Conservation (phyloP, 805 yeast species). For the Kodamaea laetipori region DNA sequence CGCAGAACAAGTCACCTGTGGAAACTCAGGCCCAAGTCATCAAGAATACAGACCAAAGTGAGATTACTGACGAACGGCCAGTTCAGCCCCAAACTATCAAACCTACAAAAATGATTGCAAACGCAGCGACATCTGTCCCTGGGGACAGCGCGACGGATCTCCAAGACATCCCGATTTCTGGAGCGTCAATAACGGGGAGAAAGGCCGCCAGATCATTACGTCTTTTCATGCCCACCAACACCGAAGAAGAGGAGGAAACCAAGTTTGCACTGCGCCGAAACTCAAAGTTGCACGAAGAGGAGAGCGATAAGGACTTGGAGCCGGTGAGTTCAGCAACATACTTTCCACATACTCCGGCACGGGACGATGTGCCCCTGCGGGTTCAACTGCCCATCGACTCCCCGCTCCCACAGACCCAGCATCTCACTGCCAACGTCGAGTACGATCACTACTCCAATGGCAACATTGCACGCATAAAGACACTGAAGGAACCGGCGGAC, state of each 20-base stretch:
- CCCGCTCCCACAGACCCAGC: conserved; percentile 30
- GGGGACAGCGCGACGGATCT: conserved; percentile 3
- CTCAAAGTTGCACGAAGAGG: conserved; percentile 10
- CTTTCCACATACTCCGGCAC: conserved; percentile 61
- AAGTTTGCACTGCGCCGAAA: conserved; percentile 12
- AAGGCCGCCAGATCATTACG: conserved; percentile 61
- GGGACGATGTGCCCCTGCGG: conserved; percentile 12
- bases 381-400: conserved; percentile 5
- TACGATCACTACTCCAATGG: conserved; percentile 41
- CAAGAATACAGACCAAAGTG: too few relatives aligned
- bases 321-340: conserved; percentile 73
- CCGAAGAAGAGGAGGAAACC: conserved; percentile 17
- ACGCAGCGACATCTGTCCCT: too few relatives aligned
- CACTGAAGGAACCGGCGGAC: conserved; percentile 8
- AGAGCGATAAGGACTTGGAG: conserved; percentile 29
- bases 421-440: conserved; percentile 52
- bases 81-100: too few relatives aligned
- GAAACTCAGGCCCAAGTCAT: too few relatives aligned
- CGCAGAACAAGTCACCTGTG: too few relatives aligned
- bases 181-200: conserved; percentile 45
- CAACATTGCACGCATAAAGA: conserved; percentile 29
- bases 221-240: conserved; percentile 44
- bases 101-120: too few relatives aligned
- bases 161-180: conserved; percentile 11
- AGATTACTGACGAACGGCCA: too few relatives aligned